These are phyloP conservation scores for Tinospora cordifolia DNA, from an alignment of 164 flowering plant species.

Conservation along the genomic window DNA sequence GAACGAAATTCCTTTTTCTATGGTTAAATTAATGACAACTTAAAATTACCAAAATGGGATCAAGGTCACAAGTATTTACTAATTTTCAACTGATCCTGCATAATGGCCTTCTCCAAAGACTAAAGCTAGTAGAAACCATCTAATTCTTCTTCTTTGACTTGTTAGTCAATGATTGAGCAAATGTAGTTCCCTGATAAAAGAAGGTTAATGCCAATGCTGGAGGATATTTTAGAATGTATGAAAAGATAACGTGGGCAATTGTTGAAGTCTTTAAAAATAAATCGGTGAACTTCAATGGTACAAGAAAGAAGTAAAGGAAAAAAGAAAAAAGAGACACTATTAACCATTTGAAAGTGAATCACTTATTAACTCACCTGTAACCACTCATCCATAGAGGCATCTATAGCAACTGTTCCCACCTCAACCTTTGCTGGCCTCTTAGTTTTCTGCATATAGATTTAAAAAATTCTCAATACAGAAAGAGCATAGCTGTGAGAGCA, in stretches of 20 bases:
- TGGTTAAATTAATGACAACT: not conserved
- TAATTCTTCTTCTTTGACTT: constrained; percentile 83
- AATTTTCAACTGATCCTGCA: not conserved
- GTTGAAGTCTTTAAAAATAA: not conserved
- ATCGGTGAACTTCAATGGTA: not conserved
- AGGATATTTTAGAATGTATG: not conserved
- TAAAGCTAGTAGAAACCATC: not conserved
- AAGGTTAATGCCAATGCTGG: not conserved
- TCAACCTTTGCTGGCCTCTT: constrained; percentile 88
- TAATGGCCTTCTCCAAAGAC: not conserved
- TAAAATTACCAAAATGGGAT: not conserved
- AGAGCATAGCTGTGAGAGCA: not conserved
- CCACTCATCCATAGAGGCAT: constrained; percentile 89
- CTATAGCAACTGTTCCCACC: constrained; percentile 70
- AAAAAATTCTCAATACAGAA: not conserved
- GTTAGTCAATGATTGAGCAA: constrained; percentile 48
- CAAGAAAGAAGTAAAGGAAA: not conserved
- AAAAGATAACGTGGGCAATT: not conserved
- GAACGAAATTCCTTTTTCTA: not conserved
- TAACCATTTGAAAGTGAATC: not conserved
- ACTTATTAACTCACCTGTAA: constrained; percentile 50
- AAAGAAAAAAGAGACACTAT: too few relatives aligned
- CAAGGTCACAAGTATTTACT: too few relatives aligned
- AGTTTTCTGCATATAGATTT: constrained; percentile 46
- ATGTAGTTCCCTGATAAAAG: constrained; percentile 69